phyloP scores from a whole-genome alignment of 345 rosid species.

The Eucalyptus tenuipes region DNA sequence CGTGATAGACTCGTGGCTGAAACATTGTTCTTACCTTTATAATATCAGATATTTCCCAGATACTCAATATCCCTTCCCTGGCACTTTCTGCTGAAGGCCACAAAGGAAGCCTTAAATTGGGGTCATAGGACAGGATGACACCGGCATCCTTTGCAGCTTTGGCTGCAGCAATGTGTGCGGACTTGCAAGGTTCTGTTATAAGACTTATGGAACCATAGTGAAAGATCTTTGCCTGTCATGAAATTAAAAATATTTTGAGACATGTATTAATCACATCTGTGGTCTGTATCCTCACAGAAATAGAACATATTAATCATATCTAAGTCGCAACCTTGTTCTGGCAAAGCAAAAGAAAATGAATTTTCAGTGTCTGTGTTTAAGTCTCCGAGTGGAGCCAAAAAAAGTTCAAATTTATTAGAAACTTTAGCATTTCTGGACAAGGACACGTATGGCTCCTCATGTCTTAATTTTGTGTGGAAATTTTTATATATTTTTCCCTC shows the following conservation, averaged over 20 bases:
- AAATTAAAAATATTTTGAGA: neutral
- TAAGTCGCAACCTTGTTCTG: neutral
- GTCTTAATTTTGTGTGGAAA: neutral
- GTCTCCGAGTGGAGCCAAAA: neutral
- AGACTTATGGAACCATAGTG: conserved; percentile 98
- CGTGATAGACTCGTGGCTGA: neutral
- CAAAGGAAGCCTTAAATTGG: conserved; percentile 89
- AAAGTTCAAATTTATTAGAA: neutral
- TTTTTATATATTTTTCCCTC: neutral
- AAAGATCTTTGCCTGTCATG: conserved; percentile 73
- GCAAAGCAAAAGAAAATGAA: neutral
- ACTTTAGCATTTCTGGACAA: neutral
- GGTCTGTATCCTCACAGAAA: neutral
- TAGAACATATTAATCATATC: neutral
- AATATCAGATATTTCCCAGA: conserved; percentile 85
- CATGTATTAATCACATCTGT: neutral
- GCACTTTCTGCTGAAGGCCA: conserved; percentile 89
- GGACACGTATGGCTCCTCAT: neutral
- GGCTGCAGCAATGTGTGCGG: conserved; percentile 88
- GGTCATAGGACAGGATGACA: conserved; percentile 73
- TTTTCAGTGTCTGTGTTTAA: neutral
- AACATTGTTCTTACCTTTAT: conserved; percentile 39
- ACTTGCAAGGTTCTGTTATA: conserved; percentile 90
- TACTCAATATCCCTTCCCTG: conserved; percentile 71
- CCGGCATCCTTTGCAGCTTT: conserved; percentile 95